Base-by-base conservation (phyloP, 176 grass and related monocot species). In the Avena sativa region DNA sequence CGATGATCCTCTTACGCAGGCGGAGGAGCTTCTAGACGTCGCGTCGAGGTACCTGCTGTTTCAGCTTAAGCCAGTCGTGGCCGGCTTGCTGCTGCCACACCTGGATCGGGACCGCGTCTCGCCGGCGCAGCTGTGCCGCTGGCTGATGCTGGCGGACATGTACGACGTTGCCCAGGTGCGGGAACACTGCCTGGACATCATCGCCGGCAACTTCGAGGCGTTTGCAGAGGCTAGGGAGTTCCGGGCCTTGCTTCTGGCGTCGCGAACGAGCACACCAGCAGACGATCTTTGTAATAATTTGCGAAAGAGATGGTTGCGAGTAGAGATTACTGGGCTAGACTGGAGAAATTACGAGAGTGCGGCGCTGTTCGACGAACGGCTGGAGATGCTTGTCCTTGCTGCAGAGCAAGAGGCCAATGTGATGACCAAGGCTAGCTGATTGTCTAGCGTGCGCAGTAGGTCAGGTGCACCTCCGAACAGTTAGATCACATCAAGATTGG, bases 11-110 rank as follows among this genome's bases (percentile, higher is more conserved):
- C 34, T 61, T 28, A 28, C 0, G 25, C 83, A 90, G 91, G 93
- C 95, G 61, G 95, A 98, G 75, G 93, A 98, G 81, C 86, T 98
- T 79, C 90, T 98, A 86, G 93, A 98, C 83, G 86, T 87, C 76
- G 85, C 95, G 81, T 95, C 95, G 20, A 95, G 93, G 5, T 40
- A 40, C 38, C 38, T 40, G 38, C 38, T 40, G 5, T 40, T 40
- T 40, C 38, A 6, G 38, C 90, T 95, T 79, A 98, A 95, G 60
- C 87, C 89, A 43, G 93, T 78, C 53, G 89, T 62, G 38, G 38
- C 38, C 5, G 0, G 38, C 38, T 40, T 40, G 38, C 38, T 40
- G 38, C 38, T 40, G 38, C 38, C 38, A 40, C 88, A 95, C 64
- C 85, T 97, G 11, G 91, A 92, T 64, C 67, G 9, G 7, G 57